Percentiles rank a stretch among this genome's conserved stretches.
Evolutionary conservation across 1,284 basidiomycete genomes (phyloP).

Genomic region (Takashimella tepidaria): DNA sequence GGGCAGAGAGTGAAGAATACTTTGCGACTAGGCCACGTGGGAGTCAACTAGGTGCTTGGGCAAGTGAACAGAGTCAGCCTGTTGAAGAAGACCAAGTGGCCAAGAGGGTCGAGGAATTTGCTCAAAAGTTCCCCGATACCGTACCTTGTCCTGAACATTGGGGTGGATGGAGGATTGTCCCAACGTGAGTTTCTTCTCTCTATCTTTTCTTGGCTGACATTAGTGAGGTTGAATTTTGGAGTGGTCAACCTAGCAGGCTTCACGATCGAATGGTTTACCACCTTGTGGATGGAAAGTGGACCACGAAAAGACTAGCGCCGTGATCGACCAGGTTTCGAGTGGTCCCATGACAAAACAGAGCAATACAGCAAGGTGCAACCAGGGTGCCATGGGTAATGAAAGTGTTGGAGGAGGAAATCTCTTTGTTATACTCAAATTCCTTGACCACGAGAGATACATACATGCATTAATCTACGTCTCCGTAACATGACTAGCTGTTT

Average conservation of each 20-base stretch:
- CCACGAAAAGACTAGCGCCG: slow-evolving; percentile 67
- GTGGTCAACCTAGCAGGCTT: slow-evolving; percentile 78
- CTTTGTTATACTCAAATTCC: too few species aligned
- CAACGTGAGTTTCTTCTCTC: slow-evolving; percentile 61
- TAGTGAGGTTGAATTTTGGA: slow-evolving; percentile 86
- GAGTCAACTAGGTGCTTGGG: slow-evolving; percentile 85
- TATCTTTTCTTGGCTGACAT: slow-evolving; percentile 3
- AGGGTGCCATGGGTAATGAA: too few species aligned
- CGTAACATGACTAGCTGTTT: too few species aligned
- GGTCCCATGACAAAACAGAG: too few species aligned
- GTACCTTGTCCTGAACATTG: slow-evolving; percentile 85
- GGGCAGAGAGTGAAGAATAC: slow-evolving; percentile 73
- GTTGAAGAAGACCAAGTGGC: slow-evolving; percentile 68
- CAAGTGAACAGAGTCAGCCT: slow-evolving; percentile 75
- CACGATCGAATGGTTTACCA: slow-evolving; percentile 82
- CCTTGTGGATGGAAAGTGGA: slow-evolving; percentile 63
- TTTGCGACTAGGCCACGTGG: slow-evolving; percentile 78
- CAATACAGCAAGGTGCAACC: too few species aligned
- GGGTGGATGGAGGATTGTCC: slow-evolving; percentile 93
- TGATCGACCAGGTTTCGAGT: too few species aligned
- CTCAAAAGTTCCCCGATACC: slow-evolving; percentile 58
- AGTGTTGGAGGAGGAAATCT: too few species aligned
- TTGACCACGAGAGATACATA: too few species aligned
- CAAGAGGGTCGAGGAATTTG: slow-evolving; percentile 57
- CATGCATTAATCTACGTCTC: neutral